Base-by-base conservation (phyloP, 345 rosid species). In the Schrenkiella parvula region DNA sequence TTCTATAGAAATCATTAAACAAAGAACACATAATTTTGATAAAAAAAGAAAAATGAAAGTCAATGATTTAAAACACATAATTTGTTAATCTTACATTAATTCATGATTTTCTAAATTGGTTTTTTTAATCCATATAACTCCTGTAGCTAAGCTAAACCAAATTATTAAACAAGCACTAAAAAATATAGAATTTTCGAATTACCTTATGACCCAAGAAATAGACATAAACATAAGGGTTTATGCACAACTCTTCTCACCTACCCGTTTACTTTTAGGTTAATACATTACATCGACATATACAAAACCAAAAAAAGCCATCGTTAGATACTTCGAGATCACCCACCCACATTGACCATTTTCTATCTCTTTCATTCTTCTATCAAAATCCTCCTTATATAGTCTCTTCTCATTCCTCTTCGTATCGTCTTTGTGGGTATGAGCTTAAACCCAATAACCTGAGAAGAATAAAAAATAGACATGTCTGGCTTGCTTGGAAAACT, bases 241-340 rank as follows among this genome's bases (percentile, higher is more conserved):
- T 19, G 79, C 26, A 35, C 85, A 81, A 85, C 81, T 73, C 73
- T 72, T 74, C 80, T 81, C 73, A 87, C 88, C 92, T 66, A 87
- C 79, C 75, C 34, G 8, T 26, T 42, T 75, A 69, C 74, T 75
- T 75, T 75, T 75, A 67, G 64, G 69, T 75, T 75, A 14, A 23
- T 51, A 34, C 57, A 39, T 41, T 52, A 59, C 55, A 68, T 59
- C 64, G 32, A 68, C 59, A 22, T 4, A 47, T 22, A 53, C 64
- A 72, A 60, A 70, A 31, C 59, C 71, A 47, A 65, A 62, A 44
- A 32, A 35, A 56, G 48, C 63, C 32, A 14, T 43, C 62, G 90
- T 88, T 85, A 83, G 86, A 80, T 59, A 62, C 70, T 78, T 66
- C 35, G 74, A 60, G 79, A 72, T 81, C 77, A 86, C 92, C 95